A percentile compares a stretch with the other conserved stretches of the same genome.
These are phyloP conservation scores for Digitaria exilis DNA, from an alignment of 202 grass and related monocot genomes.

Conservation along the genomic window DNA sequence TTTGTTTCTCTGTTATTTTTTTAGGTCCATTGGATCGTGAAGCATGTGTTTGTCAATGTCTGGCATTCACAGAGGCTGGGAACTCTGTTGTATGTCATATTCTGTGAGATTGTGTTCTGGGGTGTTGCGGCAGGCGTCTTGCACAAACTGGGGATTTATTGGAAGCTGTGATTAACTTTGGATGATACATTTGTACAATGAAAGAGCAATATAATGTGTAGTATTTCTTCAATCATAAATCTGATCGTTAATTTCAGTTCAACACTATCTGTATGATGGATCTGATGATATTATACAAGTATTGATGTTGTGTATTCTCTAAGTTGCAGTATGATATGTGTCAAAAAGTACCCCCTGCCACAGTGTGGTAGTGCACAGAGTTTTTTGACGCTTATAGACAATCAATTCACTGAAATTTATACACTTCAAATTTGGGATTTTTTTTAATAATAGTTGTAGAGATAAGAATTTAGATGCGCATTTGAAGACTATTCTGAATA, in stretches of 20 bases:
- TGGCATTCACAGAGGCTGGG: constrained; percentile 70
- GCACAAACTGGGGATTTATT: constrained; percentile 68
- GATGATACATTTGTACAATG: neutral
- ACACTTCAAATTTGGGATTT: no score
- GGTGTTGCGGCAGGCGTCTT: constrained; percentile 58
- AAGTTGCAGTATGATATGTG: neutral
- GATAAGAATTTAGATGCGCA: no score
- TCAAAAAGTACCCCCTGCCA: no score
- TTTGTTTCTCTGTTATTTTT: neutral
- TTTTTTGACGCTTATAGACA: no score
- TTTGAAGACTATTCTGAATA: no score
- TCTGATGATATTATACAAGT: neutral
- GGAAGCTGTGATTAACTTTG: constrained; percentile 62
- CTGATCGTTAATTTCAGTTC: neutral
- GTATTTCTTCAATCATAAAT: neutral
- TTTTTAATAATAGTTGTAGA: no score
- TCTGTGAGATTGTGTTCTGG: constrained; percentile 78
- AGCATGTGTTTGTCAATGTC: constrained; percentile 70
- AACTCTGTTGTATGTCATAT: constrained; percentile 68
- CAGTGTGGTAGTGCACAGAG: no score
- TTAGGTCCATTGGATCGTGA: constrained; percentile 62
- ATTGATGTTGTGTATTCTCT: neutral
- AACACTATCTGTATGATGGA: constrained; percentile 7
- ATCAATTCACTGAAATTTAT: no score
- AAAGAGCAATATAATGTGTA: neutral